These are phyloP conservation scores for Alternaria rosae DNA, from an alignment of 2,329 filamentous ascomycete genomes.

Conservation along the genomic window DNA sequence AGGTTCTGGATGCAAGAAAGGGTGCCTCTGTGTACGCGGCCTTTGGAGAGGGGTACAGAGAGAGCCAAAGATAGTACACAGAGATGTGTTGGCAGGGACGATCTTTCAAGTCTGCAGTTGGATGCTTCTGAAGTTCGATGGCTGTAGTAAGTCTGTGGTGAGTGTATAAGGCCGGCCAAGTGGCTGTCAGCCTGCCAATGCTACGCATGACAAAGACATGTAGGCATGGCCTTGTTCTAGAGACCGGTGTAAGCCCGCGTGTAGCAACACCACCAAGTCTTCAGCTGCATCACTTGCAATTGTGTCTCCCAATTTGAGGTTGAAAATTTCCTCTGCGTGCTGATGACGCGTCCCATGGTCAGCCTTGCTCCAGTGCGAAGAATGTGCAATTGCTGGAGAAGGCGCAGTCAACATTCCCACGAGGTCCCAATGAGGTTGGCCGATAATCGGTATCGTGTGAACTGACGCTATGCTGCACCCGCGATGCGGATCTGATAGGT, in stretches of 20 bases:
- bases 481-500: slow-evolving; percentile 4
- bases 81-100: not conserved
- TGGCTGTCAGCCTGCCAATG: slow-evolving; percentile 3
- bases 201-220: not conserved
- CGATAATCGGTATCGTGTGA: not conserved
- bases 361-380: not conserved
- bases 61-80: not conserved
- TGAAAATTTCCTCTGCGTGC: not conserved
- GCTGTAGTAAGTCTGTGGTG: not conserved
- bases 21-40: not conserved
- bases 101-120: not conserved
- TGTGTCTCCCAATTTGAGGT: not conserved
- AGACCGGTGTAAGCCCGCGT: slow-evolving; percentile 8
- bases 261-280: not conserved
- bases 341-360: slow-evolving; percentile 10
- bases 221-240: not conserved
- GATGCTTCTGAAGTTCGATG: not conserved
- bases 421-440: slow-evolving; percentile 5
- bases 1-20: not conserved
- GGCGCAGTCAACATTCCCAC: slow-evolving; percentile 10
- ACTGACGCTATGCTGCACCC: not conserved
- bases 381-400: not conserved
- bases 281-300: not conserved
- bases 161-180: slow-evolving; percentile 14
- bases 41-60: not conserved